Evolutionary conservation across 148 eudicot genomes (phyloP), one percentile per base, ranked within the genome.

Genomic region (Persicaria maculosa): DNA sequence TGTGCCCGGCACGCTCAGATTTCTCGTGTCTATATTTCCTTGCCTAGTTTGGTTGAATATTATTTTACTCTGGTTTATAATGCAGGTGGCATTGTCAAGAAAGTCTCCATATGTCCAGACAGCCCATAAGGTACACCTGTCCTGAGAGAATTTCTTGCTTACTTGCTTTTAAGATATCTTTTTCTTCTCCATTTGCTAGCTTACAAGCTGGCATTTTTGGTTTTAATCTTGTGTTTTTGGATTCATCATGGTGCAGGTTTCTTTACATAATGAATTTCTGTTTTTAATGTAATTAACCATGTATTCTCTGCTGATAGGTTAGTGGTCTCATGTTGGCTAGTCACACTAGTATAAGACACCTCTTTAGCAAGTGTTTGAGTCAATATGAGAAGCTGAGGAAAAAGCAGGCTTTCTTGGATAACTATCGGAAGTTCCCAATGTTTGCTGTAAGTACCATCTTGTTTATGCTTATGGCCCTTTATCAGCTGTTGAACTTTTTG

Each of bases 271-370:
- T 31, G 68, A 20, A 61, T 61, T 61, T 6, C 16, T 61, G 5
- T 8, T n/a, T n/a, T 15, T 40, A 8, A 68, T 68, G 12, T 40
- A 16, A 15, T 44, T 65, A 11, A 69, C 4, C 50, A 0, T 47
- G 43, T 69, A 76, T 65, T 7, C 45, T 50, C 58, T 77, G 79
- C 40, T 31, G 40, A 31, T 77, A 92, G 97, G 97, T 96, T 50
- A 96, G 97, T 57, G 97, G 99, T 67, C 97, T 96, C 80, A 96
- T 96, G 99, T 78, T 96, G 74, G 99, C 97, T 40, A 96, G 93
- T 82, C 91, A 96, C 85, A 96, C 99, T 77, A 90, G 97, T 74
- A 92, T 96, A 77, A 89, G 99, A 17, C 97, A 96, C 83, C 88
- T 92, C 73, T 96, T 96, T 81, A 85, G 90, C 84, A 90, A 88